phyloP scores from a whole-genome alignment of 257 asterid species.

The Verbena officinalis region DNA sequence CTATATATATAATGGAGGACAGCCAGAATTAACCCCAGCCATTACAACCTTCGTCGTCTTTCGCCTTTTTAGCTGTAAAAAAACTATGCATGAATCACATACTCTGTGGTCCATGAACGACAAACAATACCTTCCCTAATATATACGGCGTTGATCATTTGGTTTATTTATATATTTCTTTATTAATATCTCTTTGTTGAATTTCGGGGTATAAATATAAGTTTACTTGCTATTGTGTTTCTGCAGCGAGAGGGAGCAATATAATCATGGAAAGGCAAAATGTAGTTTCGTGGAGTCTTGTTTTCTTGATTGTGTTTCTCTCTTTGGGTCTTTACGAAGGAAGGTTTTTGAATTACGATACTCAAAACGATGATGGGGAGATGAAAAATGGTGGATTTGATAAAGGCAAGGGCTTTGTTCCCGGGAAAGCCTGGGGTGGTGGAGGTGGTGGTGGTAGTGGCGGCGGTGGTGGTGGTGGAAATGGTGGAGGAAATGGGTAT shows the following conservation, averaged over 20 bases:
- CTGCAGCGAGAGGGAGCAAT: neutral
- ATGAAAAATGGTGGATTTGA: constrained; percentile 32
- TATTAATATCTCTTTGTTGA: constrained; percentile 13
- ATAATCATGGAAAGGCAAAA: constrained; percentile 32
- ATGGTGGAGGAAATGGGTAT: constrained; percentile 22
- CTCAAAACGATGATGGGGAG: constrained; percentile 7
- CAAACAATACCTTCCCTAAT: too few species aligned
- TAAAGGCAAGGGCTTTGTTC: constrained; percentile 25
- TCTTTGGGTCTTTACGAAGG: constrained; percentile 29
- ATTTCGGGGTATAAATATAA: neutral
- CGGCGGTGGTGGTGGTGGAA: constrained; percentile 19
- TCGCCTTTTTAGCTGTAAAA: too few species aligned
- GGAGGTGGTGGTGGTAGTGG: constrained; percentile 17
- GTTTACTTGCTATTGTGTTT: neutral
- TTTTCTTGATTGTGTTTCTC: constrained; percentile 40
- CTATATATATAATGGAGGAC: constrained; percentile 33
- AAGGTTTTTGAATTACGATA: constrained; percentile 8
- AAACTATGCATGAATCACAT: too few species aligned
- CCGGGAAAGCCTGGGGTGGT: too few species aligned
- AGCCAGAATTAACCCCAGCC: constrained; percentile 11
- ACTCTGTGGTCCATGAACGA: too few species aligned
- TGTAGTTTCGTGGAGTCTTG: constrained; percentile 29
- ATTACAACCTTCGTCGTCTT: too few species aligned
- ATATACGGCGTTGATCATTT: too few species aligned
- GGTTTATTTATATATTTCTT: neutral